These are phyloP conservation scores for Rhytidhysteron rufulum DNA, from an alignment of 2,329 filamentous ascomycete species.

Conservation along the genomic window DNA sequence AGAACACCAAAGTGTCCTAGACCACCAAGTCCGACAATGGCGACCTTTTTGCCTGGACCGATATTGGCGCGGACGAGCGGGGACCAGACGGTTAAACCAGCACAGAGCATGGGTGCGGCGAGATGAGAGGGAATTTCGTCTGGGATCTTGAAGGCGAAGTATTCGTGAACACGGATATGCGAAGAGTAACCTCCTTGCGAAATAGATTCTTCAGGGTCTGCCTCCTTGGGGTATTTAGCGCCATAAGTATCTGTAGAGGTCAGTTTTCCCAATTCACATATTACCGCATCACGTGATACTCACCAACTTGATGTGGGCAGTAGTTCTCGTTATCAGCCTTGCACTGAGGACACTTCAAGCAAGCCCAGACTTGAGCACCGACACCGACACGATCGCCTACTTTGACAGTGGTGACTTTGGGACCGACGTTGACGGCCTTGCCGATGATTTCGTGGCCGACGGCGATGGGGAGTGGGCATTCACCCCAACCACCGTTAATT, in stretches of 20 bases:
- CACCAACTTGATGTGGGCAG: constrained; percentile 47
- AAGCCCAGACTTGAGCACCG: constrained; percentile 48
- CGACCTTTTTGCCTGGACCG: constrained; percentile 75
- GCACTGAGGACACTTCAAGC: constrained; percentile 49
- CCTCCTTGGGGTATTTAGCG: constrained; percentile 43
- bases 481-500: constrained; percentile 60
- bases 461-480: constrained; percentile 58
- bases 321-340: constrained; percentile 53
- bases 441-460: constrained; percentile 62
- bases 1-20: constrained; percentile 50
- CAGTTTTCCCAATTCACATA: too few relatives aligned
- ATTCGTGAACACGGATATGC: constrained; percentile 71
- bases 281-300: too few relatives aligned
- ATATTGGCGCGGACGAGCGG: constrained; percentile 72
- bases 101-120: constrained; percentile 80
- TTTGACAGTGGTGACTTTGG: constrained; percentile 48
- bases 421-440: constrained; percentile 47
- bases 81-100: constrained; percentile 75
- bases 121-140: constrained; percentile 59
- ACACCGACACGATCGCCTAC: constrained; percentile 46
- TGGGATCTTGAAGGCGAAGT: constrained; percentile 73
- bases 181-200: constrained; percentile 64
- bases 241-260: constrained; percentile 53
- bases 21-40: constrained; percentile 63
- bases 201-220: constrained; percentile 62